Conservation (phyloP, 2,329 filamentous ascomycete species). For the Didymella sp. region DNA sequence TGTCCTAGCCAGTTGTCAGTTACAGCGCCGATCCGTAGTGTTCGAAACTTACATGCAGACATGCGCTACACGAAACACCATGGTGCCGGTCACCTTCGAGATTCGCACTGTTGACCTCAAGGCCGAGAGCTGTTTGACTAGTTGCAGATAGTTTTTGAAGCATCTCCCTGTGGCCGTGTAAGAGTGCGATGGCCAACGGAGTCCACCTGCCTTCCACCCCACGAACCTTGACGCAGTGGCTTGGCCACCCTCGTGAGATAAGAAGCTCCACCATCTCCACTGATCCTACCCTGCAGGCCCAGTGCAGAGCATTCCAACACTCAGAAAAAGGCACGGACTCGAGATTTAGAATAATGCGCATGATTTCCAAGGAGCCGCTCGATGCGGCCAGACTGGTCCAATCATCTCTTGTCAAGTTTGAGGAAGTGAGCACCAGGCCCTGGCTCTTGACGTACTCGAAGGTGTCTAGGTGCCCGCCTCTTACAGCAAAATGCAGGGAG, state of each 20-base stretch:
- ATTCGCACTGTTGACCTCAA: no score
- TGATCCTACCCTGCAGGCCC: slow-evolving; percentile 10
- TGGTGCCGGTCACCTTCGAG: background rate
- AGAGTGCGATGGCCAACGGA: slow-evolving; percentile 20
- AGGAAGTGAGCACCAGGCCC: background rate
- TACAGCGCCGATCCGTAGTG: background rate
- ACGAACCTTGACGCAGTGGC: background rate
- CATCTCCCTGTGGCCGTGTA: slow-evolving; percentile 19
- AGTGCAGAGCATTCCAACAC: background rate
- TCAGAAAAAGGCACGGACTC: background rate
- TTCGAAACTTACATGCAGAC: slow-evolving; percentile 18
- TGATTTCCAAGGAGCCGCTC: slow-evolving; percentile 12
- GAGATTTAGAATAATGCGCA: background rate
- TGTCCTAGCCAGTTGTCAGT: slow-evolving; percentile 3
- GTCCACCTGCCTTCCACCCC: slow-evolving; percentile 16
- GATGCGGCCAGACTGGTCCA: slow-evolving; percentile 13
- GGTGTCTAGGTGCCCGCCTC: background rate
- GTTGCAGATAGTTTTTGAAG: slow-evolving; percentile 6
- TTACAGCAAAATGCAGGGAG: slow-evolving; percentile 6
- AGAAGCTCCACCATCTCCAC: slow-evolving; percentile 9
- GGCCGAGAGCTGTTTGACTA: background rate
- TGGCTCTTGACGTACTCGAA: background rate
- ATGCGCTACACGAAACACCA: slow-evolving; percentile 13
- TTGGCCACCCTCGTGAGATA: background rate
- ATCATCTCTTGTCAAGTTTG: slow-evolving; percentile 11